A percentile compares a stretch with the other conserved stretches of the same genome.
These are phyloP conservation scores for Penicillium maclennaniae DNA, from an alignment of 495 filamentous ascomycete genomes.

Conservation along the genomic window DNA sequence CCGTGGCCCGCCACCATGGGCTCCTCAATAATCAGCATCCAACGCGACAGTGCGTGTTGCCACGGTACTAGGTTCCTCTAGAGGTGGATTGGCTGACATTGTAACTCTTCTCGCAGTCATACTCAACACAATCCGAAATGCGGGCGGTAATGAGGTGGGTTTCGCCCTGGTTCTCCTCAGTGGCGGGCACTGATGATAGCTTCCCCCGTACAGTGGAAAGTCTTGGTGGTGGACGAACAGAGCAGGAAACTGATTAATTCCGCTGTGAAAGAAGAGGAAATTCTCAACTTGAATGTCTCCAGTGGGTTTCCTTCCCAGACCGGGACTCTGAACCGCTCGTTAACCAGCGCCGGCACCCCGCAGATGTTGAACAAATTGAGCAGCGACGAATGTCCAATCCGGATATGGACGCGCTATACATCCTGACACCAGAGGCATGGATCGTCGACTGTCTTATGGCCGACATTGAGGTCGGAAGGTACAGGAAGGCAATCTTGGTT, in stretches of 20 bases:
- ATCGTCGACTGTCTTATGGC: conserved; percentile 91
- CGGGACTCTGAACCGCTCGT: conserved; percentile 16
- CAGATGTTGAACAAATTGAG: conserved; percentile 91
- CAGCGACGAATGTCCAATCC: conserved; percentile 72
- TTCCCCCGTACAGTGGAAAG: conserved; percentile 73
- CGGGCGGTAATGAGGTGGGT: conserved; percentile 57
- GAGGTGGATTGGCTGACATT: conserved; percentile 8
- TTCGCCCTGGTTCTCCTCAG: conserved; percentile 11
- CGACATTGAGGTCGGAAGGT: conserved; percentile 79
- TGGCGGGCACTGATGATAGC: conserved; percentile 26
- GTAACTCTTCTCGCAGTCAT: conserved; percentile 42
- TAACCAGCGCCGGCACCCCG: conserved; percentile 25
- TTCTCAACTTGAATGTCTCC: conserved; percentile 90
- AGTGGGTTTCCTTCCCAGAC: conserved; percentile 53
- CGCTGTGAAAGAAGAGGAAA: conserved; percentile 88
- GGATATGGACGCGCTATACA: conserved; percentile 89
- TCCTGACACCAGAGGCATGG: conserved; percentile 77
- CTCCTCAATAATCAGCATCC: conserved; percentile 48
- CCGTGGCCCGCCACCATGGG: conserved; percentile 45
- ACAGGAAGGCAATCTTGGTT: conserved; percentile 68
- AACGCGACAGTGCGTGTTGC: conserved; percentile 46
- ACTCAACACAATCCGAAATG: conserved; percentile 54
- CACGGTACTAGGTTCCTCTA: background rate
- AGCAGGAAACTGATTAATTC: conserved; percentile 80
- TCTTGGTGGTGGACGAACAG: conserved; percentile 78